A percentile compares a stretch with the other conserved stretches of the same genome.
phyloP scores from a whole-genome alignment of 805 yeast genomes.

The Helenozyma baotianmanensis region DNA sequence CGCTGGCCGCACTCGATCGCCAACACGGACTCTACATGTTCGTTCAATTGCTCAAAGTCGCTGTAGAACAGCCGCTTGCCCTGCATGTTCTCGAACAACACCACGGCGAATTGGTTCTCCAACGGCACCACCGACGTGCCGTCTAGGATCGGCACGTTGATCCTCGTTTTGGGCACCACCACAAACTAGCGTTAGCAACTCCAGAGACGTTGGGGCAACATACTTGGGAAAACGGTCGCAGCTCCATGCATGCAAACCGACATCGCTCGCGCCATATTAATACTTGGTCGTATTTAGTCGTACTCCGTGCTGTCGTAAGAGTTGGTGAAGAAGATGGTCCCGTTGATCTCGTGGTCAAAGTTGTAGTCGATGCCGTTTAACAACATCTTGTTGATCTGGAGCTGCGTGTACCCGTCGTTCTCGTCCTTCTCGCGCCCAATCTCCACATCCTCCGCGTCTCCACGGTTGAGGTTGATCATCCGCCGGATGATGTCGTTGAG shows the following conservation, averaged over 20 bases:
- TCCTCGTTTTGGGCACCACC: constrained; percentile 1
- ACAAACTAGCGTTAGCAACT: constrained; percentile 6
- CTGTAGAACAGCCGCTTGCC: constrained; percentile 9
- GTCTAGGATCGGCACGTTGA: constrained; percentile 3
- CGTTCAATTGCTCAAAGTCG: constrained; percentile 2
- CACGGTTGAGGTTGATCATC: constrained; percentile 33
- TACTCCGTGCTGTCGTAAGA: constrained; percentile 17
- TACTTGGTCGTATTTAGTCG: not conserved
- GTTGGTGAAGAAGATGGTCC: constrained; percentile 33
- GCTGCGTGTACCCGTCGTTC: constrained; percentile 33
- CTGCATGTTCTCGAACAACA: constrained; percentile 7
- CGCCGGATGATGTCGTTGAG: constrained; percentile 29
- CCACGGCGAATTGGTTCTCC: constrained; percentile 8
- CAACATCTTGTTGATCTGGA: constrained; percentile 21
- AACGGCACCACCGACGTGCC: not conserved
- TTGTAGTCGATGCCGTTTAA: constrained; percentile 32
- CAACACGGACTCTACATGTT: too few relatives aligned
- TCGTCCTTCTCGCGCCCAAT: constrained; percentile 22
- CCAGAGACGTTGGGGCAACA: not conserved
- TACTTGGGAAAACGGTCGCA: constrained; percentile 4
- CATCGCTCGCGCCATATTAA: not conserved
- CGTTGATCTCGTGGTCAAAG: constrained; percentile 36
- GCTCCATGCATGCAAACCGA: constrained; percentile 4
- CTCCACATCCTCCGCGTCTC: constrained; percentile 36
- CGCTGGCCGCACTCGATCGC: too few relatives aligned